Percentiles rank a stretch among this genome's conserved stretches.
phyloP scores from a whole-genome alignment of 306 rosid species.

The Pyrus communis region DNA sequence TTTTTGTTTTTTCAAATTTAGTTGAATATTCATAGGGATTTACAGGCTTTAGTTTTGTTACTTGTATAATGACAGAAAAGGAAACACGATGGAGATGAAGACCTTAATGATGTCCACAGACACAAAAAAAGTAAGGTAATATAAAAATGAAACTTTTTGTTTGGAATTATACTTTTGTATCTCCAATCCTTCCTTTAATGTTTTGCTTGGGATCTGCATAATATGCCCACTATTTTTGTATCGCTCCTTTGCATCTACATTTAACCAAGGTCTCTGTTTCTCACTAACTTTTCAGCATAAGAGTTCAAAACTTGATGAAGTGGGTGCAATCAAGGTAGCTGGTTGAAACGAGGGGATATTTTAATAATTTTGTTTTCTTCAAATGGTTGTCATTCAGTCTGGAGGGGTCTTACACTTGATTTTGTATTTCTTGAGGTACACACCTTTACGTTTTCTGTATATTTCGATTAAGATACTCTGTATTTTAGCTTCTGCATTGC shows the following conservation, averaged over 20 bases:
- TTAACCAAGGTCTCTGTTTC: slow-evolving; percentile 13
- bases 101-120: slow-evolving; percentile 71
- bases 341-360: slow-evolving; percentile 51
- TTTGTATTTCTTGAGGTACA: slow-evolving; percentile 68
- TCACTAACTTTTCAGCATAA: slow-evolving; percentile 58
- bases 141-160: slow-evolving; percentile 7
- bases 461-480: background rate
- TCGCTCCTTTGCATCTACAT: background rate
- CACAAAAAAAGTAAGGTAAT: slow-evolving; percentile 99
- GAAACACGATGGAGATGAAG: slow-evolving; percentile 98
- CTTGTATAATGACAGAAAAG: slow-evolving; percentile 64
- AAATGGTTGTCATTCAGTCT: slow-evolving; percentile 54
- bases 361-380: slow-evolving; percentile 52
- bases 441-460: slow-evolving; percentile 13
- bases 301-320: slow-evolving; percentile 80
- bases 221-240: slow-evolving; percentile 4
- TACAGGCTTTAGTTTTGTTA: background rate
- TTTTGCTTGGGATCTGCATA: background rate
- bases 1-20: background rate
- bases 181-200: background rate
- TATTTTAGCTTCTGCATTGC: background rate
- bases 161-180: background rate
- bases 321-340: slow-evolving; percentile 79
- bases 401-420: slow-evolving; percentile 52
- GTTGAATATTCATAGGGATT: slow-evolving; percentile 1